A percentile compares a stretch with the other conserved stretches of the same genome.
Evolutionary conservation across 179 eudicot genomes (phyloP).

Genomic region (Silene coronaria): DNA sequence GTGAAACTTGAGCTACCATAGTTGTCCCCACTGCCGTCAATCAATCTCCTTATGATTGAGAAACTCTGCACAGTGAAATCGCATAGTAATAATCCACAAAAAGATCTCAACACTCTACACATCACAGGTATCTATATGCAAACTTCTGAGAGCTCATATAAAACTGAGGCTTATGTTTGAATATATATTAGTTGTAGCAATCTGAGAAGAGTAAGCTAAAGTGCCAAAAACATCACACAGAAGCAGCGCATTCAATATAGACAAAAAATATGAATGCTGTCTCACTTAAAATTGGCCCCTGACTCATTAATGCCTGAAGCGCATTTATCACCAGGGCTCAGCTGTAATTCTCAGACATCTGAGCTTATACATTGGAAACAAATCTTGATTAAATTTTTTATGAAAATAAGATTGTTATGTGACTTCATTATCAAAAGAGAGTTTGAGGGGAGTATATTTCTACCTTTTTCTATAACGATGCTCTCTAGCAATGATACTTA

Average conservation of each 20-base stretch:
- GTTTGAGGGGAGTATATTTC: neutral
- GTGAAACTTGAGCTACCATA: constrained; percentile 58
- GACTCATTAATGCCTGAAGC: neutral
- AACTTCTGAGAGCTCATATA: neutral
- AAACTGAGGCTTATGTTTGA: too few relatives aligned
- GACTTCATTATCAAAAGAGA: constrained; percentile 8
- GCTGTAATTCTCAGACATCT: neutral
- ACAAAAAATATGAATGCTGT: neutral
- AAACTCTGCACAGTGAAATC: constrained; percentile 56
- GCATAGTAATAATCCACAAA: constrained; percentile 1
- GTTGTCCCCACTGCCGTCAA: constrained; percentile 50
- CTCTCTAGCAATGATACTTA: neutral
- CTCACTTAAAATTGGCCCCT: too few relatives aligned
- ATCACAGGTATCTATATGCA: neutral
- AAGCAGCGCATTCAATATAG: neutral
- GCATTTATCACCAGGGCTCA: neutral
- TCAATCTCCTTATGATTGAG: constrained; percentile 47
- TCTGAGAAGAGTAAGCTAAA: neutral
- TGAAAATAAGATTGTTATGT: neutral
- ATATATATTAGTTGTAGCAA: neutral
- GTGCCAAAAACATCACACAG: neutral
- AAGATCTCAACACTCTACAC: neutral
- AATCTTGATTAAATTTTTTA: neutral
- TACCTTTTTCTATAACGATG: neutral
- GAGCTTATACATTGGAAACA: neutral